Base-by-base conservation (phyloP, 2,329 filamentous ascomycete genomes). In the Exophiala alcalophila region DNA sequence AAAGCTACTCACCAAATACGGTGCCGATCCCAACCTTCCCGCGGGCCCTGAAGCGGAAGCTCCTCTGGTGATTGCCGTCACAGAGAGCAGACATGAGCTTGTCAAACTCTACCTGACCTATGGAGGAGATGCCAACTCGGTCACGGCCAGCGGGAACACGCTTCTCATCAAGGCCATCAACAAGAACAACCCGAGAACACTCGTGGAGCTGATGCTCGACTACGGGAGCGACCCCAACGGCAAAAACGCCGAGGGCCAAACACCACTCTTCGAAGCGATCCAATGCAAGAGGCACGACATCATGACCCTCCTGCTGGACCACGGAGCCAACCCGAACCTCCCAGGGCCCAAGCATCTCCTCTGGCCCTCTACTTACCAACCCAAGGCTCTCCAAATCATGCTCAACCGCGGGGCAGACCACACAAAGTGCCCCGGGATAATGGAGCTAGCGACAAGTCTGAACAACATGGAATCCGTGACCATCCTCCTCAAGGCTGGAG, bases 281-380 rank as follows among this genome's bases (percentile, higher is more conserved):
- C 69, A 71, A 34, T 66, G 67, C 12, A 72, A 71, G 8, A 71
- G 81, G 4, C 63, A 72, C 34, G 79, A 83, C 44, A 66, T 83
- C 1, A 73, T 82, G 46, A 68, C 63, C 1, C 58, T 66, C 3
- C 60, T 79, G 11, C 62, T 80, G 2, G 70, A 83, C 37, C 72
- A 80, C 40, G 73, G 76, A 3, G 83, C 82, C 2, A 75, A 84
- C 54, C 74, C 81, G 6, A 86, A 86, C 58, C 66, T 84, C 4
- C 82, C 82, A 1, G 81, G 78, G 1, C 80, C 81, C 8, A 83
- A 84, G 61, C 78, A 85, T 64, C 76, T 81, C 62, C 70, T 86
- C 16, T 82, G 81, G 81, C 78, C 80, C 2, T 71, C 80, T 0
- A 75, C 74, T 0, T 77, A 80, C 61, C 71, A 81, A 37, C 68